These are phyloP conservation scores for Erigeron philadelphicus DNA, from an alignment of 140 eudicot species.

Conservation along the genomic window DNA sequence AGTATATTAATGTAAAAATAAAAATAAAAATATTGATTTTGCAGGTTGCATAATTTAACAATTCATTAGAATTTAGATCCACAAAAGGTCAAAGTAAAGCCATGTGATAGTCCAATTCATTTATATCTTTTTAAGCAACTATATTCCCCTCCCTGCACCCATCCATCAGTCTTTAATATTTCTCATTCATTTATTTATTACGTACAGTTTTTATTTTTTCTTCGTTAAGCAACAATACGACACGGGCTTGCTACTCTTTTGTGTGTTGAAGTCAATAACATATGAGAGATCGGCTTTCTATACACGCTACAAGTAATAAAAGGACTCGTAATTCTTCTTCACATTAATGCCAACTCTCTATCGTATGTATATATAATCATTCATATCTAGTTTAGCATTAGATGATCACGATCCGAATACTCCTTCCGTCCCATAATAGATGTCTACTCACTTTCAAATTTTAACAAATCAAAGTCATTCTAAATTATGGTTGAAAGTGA, in stretches of 20 bases:
- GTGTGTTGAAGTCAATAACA: too few species aligned
- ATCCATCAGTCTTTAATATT: conserved; percentile 26
- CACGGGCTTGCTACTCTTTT: neutral
- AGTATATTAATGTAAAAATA: conserved; percentile 12
- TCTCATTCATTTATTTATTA: conserved; percentile 16
- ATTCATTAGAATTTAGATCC: conserved; percentile 28
- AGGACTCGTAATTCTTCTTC: too few species aligned
- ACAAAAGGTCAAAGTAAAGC: conserved; percentile 43
- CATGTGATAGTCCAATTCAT: conserved; percentile 40
- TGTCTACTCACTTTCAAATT: too few species aligned
- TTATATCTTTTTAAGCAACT: conserved; percentile 23
- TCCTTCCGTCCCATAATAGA: too few species aligned
- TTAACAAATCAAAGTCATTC: too few species aligned
- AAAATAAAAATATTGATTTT: conserved; percentile 34
- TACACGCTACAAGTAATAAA: neutral
- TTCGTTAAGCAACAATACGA: conserved; percentile 26
- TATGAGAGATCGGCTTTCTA: too few species aligned
- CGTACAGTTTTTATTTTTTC: conserved; percentile 20
- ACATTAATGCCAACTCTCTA: too few species aligned
- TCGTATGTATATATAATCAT: too few species aligned
- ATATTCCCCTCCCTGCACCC: conserved; percentile 18
- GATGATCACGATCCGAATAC: too few species aligned
- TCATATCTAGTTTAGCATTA: too few species aligned
- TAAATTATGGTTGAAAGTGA: too few species aligned
- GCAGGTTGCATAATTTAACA: conserved; percentile 26